Evolutionary conservation across 352 stramenopile genomes (phyloP), one percentile per base, ranked within the genome.

Genomic region (Ochromonadaceae sp.): DNA sequence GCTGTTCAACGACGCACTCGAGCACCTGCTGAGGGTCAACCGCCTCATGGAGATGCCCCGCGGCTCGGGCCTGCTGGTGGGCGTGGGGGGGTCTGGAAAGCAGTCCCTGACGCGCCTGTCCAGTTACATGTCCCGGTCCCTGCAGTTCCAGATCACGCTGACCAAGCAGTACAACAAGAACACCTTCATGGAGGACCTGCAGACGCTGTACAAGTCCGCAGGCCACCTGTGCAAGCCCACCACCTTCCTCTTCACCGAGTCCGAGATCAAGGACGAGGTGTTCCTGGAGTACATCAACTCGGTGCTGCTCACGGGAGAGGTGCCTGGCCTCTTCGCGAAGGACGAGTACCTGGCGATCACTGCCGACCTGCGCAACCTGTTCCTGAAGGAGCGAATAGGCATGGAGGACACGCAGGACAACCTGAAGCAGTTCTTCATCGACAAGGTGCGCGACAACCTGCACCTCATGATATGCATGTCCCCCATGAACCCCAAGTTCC

Each of bases 291-390:
- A 92, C 7, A 92, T 98, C 76, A 98, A 98, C 76, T 96, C 83
- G 26, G 86, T 98, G 39, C 78, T 98, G 39, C 96, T 96, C 79
- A 98, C 92, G 9, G 92, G 92, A 53, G 92, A 98, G 77, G 88
- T 98, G n/a, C 87, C 90, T 0, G 90, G 89, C 32, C 70, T 98
- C 5, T 98, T 98, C 70, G 86, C 90, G 0, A 98, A 98, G 70
- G 92, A 98, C 68, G 92, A 98, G 69, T 96, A 97, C 85, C 95
- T 97, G 83, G 89, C 89, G 15, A 97, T 98, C 86, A 97, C 91
- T 0, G 88, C 89, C 15, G 92, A 98, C 67, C 61, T 98, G 36
- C 82, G 88, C 3, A 60, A 67, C 62, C 82, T 87, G 15, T 97
- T 98, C 66, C 75, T 93, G 10, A 92, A 94, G 65, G 88, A 96